Percentiles rank a stretch among this genome's conserved stretches.
Evolutionary conservation across 2,329 filamentous ascomycete species (phyloP).

Genomic region (Penicillium sp.): DNA sequence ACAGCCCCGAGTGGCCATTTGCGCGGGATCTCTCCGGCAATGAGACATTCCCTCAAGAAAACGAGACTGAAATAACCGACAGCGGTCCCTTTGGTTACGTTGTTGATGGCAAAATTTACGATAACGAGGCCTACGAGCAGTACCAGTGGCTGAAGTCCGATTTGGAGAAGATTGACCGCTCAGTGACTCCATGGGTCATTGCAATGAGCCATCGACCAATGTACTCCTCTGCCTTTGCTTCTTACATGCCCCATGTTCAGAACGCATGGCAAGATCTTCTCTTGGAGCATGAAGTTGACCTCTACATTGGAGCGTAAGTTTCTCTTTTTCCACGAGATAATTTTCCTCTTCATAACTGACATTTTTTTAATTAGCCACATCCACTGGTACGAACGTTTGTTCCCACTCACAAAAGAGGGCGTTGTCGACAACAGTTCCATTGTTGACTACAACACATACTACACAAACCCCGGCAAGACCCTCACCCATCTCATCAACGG

Average conservation of each 20-base stretch:
- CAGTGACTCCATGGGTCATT: conserved; percentile 49
- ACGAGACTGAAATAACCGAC: conserved; percentile 47
- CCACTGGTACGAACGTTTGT: conserved; percentile 47
- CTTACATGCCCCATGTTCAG: conserved; percentile 44
- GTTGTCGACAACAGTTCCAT: conserved; percentile 42
- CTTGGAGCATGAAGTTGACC: conserved; percentile 45
- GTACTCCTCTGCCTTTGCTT: conserved; percentile 21
- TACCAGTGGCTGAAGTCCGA: conserved; percentile 48
- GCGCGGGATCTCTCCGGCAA: conserved; percentile 29
- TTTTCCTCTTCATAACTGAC: background rate
- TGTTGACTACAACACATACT: conserved; percentile 48
- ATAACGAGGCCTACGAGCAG: conserved; percentile 26
- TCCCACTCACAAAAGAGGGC: conserved; percentile 34
- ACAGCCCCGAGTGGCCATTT: conserved; percentile 39
- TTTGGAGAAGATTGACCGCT: conserved; percentile 42
- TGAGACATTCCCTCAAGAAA: conserved; percentile 37
- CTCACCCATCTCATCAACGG: conserved; percentile 52
- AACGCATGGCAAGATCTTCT: conserved; percentile 46
- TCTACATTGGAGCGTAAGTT: conserved; percentile 36
- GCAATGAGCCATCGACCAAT: conserved; percentile 50
- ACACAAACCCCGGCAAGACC: conserved; percentile 45
- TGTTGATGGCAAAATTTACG: conserved; percentile 18
- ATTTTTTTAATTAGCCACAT: conserved; percentile 33
- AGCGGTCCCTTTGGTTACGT: conserved; percentile 42
- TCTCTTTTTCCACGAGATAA: conserved; percentile 16